Percentiles rank a stretch among this genome's conserved stretches.
Conservation (phyloP, 176 grass and related monocot genomes). For the Cymbopogon citratus region DNA sequence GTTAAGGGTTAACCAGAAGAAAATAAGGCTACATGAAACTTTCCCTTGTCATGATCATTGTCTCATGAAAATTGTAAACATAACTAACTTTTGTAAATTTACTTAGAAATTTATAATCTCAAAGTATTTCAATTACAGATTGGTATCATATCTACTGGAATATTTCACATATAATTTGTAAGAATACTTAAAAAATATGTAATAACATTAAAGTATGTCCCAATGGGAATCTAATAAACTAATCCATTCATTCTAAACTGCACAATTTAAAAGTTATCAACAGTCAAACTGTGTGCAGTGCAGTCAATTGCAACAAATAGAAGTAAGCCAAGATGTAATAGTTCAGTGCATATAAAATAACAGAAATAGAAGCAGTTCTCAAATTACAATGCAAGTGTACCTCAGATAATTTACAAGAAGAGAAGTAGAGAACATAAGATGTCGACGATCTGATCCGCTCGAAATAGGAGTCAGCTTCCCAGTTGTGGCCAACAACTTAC, state of each 20-base stretch:
- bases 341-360: neutral
- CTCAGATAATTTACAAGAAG: conserved; percentile 14
- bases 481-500: neutral
- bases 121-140: neutral
- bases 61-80: neutral
- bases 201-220: neutral
- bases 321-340: neutral
- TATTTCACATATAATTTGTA: neutral
- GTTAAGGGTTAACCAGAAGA: neutral
- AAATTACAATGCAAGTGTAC: neutral
- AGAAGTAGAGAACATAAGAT: neutral
- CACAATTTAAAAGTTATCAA: neutral
- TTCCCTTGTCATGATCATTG: neutral
- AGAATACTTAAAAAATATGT: neutral
- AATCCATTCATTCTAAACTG: neutral
- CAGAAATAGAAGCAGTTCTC: neutral
- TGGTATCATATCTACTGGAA: neutral
- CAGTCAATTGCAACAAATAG: neutral
- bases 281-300: neutral
- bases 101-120: neutral
- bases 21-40: neutral
- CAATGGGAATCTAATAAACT: no score
- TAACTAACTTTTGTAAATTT: neutral
- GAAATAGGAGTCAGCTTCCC: neutral
- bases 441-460: neutral